Evolutionary conservation across 805 yeast species (phyloP).

Genomic region (Geotrichum ghanense): DNA sequence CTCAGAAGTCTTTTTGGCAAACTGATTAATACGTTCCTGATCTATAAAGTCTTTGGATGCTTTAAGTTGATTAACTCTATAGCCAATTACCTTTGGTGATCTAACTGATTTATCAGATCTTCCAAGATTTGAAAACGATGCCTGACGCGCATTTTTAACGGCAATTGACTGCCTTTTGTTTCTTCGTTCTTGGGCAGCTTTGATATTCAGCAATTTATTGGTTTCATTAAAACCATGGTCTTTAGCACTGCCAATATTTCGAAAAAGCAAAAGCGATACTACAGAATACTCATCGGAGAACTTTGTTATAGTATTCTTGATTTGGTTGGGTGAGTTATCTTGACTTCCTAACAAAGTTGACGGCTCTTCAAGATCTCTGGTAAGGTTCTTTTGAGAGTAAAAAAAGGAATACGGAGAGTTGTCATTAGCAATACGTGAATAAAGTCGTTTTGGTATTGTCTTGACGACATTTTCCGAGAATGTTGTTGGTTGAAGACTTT

Average conservation of each 20-base stretch:
- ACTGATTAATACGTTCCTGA: not conserved
- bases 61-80: too few species aligned
- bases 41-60: not conserved
- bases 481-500: not conserved
- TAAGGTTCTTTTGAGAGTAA: not conserved
- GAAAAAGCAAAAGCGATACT: not conserved
- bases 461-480: too few species aligned
- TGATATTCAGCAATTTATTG: not conserved
- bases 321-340: too few species aligned
- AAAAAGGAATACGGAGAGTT: not conserved
- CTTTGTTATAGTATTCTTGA: too few species aligned
- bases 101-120: not conserved
- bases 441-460: too few species aligned
- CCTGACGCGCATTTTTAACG: not conserved
- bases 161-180: not conserved
- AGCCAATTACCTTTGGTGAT: not conserved
- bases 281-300: not conserved
- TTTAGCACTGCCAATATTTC: not conserved
- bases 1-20: not conserved
- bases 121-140: not conserved
- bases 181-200: not conserved
- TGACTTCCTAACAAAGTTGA: not conserved
- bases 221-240: not conserved
- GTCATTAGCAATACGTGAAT: not conserved
- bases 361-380: not conserved